A percentile compares a stretch with the other conserved stretches of the same genome.
Conservation (phyloP, 176 grass and related monocot species). For the Phoenix roebelenii region DNA sequence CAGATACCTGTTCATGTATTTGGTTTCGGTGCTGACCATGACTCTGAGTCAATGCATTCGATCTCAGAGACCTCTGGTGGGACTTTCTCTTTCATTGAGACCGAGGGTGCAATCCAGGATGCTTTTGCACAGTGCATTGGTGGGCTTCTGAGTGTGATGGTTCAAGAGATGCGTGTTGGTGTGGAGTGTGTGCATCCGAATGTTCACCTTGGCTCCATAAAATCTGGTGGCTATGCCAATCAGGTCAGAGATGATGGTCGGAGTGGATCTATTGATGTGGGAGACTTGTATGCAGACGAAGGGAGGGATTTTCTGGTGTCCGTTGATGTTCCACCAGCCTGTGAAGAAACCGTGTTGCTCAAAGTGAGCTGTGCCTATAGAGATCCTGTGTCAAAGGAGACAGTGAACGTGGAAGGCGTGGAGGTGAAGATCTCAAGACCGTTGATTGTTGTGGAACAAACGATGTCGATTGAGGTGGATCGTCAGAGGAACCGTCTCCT, state of each 20-base stretch:
- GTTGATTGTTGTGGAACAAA: slow-evolving; percentile 9
- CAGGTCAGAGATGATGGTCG: slow-evolving; percentile 17
- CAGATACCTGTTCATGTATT: slow-evolving; percentile 54
- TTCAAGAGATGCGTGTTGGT: slow-evolving; percentile 42
- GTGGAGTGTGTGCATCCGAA: slow-evolving; percentile 40
- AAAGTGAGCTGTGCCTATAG: slow-evolving; percentile 34
- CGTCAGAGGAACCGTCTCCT: slow-evolving; percentile 29
- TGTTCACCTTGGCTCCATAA: slow-evolving; percentile 42
- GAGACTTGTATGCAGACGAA: slow-evolving; percentile 70
- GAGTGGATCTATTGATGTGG: slow-evolving; percentile 39
- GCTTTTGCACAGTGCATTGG: slow-evolving; percentile 61
- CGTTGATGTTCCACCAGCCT: slow-evolving; percentile 26
- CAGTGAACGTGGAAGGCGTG: slow-evolving; percentile 30
- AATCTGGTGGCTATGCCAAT: slow-evolving; percentile 45
- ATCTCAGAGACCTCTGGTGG: slow-evolving; percentile 42
- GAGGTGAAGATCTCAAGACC: slow-evolving; percentile 45
- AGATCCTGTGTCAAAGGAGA: slow-evolving; percentile 37
- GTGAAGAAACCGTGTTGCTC: slow-evolving; percentile 34
- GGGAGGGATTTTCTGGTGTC: slow-evolving; percentile 61
- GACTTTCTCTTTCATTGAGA: slow-evolving; percentile 69
- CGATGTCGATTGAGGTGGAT: slow-evolving; percentile 52
- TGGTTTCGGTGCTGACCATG: slow-evolving; percentile 64
- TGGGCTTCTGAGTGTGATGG: slow-evolving; percentile 52
- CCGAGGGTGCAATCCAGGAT: slow-evolving; percentile 43
- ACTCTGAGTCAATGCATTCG: slow-evolving; percentile 38